Evolutionary conservation across 306 rosid genomes (phyloP), one percentile per base, ranked within the genome.

Genomic region (Medicago truncatula): DNA sequence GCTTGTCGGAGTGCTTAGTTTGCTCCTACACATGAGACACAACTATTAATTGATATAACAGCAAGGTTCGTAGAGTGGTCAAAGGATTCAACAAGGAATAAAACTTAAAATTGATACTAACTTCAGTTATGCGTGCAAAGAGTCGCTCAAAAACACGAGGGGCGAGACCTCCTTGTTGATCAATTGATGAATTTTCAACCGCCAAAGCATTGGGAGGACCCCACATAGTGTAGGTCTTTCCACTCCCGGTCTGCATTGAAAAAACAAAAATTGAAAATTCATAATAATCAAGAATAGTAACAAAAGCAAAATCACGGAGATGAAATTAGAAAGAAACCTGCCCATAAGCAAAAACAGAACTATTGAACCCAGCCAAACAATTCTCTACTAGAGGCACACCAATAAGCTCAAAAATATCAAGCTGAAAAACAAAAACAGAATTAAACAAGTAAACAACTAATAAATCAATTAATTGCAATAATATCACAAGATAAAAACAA

Each of bases 161-260:
- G 3, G 96, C 86, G 9, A 93, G 86, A 53, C 98, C 98, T 76
- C 98, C 98, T 76, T 82, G 88, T 73, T 89, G 90, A 62, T 87
- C 88, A 46, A 80, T 76, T 54, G 84, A 43, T 69, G 82, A 41
- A 73, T 87, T 80, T 53, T 86, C 92, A 69, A 83, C 86, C 5
- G 77, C 82, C 83, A 86, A 84, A 64, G 93, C 81, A 60, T 91
- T 91, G 80, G 97, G 82, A 70, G 97, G 98, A 78, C 98, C 98
- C 98, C 98, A 93, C 88, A 93, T 89, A 5, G 97, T 93, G 71
- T 90, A 93, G 9, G 98, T 93, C 88, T 93, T 93, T 43, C 98
- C 98, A 40, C 98, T 93, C 76, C 98, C 98, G 2, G 98, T 93
- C 98, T 91, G 70, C 4, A 72, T 16, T 16, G 52, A 7, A 36